phyloP scores from a whole-genome alignment of 2,329 filamentous ascomycete species.

The Aphanocladium album region DNA sequence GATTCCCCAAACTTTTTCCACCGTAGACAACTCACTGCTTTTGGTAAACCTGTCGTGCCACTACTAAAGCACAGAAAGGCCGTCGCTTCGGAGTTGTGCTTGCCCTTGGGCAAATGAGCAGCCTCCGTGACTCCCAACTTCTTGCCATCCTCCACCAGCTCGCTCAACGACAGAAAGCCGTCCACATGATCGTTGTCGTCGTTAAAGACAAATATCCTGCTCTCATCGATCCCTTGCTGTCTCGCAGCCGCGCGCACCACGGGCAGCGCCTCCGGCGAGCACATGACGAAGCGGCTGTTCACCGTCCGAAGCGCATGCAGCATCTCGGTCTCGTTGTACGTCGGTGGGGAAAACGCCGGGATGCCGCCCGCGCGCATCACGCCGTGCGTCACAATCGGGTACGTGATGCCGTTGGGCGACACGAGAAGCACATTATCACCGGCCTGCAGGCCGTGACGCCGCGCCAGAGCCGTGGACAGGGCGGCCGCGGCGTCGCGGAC shows the following conservation, averaged over 20 bases:
- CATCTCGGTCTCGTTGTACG: not conserved
- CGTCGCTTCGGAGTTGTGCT: conserved; percentile 14
- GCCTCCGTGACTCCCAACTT: not conserved
- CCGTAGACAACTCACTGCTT: conserved; percentile 17
- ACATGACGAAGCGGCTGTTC: conserved; percentile 1
- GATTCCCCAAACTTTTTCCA: no score
- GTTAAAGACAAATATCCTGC: not conserved
- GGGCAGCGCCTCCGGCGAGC: not conserved
- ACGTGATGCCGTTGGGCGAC: conserved; percentile 6
- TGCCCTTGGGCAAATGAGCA: not conserved
- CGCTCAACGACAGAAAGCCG: not conserved
- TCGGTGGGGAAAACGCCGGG: conserved; percentile 4
- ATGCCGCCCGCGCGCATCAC: conserved; percentile 10
- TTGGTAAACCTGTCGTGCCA: conserved; percentile 21
- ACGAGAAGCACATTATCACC: conserved; percentile 4
- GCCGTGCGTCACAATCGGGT: conserved; percentile 4
- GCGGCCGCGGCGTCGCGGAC: conserved; percentile 2
- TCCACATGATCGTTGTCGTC: not conserved
- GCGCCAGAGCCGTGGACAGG: conserved; percentile 1
- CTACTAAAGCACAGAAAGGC: conserved; percentile 20
- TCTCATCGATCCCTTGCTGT: not conserved
- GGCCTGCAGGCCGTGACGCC: not conserved
- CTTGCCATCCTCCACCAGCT: not conserved
- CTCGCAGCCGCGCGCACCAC: not conserved
- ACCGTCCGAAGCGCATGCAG: conserved; percentile 4